Conservation (phyloP, 2,329 filamentous ascomycete species). For the Arachnopeziza araneosa region DNA sequence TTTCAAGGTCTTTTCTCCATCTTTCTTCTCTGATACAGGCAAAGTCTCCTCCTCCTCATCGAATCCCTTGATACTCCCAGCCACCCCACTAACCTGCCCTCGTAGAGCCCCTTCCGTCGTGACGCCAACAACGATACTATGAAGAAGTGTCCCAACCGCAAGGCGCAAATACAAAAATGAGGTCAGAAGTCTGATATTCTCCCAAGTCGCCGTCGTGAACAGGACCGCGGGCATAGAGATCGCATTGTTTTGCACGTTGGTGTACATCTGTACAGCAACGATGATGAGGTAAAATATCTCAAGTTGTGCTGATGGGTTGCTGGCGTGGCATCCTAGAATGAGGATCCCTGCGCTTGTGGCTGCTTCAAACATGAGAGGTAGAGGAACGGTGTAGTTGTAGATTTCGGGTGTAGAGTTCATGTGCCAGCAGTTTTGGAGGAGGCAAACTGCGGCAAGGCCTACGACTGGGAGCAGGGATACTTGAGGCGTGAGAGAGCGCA, state of each 20-base stretch:
- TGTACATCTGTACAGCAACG: background rate
- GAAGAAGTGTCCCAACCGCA: background rate
- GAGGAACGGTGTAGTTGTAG: background rate
- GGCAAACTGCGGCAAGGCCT: background rate
- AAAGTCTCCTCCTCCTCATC: background rate
- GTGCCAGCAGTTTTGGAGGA: background rate
- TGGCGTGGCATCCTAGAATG: background rate
- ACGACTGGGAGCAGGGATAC: background rate
- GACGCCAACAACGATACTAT: background rate
- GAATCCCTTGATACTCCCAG: background rate
- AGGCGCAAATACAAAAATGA: background rate
- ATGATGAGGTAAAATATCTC: background rate
- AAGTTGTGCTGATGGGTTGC: background rate
- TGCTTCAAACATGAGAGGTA: background rate
- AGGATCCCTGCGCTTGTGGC: background rate
- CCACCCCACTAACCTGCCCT: background rate
- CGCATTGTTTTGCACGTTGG: background rate
- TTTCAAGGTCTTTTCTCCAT: background rate
- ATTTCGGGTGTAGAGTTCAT: background rate
- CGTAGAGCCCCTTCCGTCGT: background rate
- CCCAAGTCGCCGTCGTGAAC: background rate
- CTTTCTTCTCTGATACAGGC: background rate
- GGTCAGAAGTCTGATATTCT: background rate
- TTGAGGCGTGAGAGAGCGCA: background rate
- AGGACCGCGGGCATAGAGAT: background rate